Evolutionary conservation across 1,284 basidiomycete genomes (phyloP).

Genomic region (Naganishia albida): DNA sequence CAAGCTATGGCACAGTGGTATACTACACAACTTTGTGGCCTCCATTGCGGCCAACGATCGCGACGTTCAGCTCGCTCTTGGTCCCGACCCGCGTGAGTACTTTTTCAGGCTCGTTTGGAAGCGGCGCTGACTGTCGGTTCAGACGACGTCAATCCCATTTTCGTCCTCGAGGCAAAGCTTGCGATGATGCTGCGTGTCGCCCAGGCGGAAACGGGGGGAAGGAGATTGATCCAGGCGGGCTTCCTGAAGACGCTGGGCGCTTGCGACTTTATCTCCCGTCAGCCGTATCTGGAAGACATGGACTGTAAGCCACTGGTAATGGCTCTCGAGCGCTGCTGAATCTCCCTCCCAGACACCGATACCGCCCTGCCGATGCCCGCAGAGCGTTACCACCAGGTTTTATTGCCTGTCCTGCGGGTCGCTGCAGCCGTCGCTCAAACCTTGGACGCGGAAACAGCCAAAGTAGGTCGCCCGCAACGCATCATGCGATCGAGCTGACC

Average conservation of each 20-base stretch:
- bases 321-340: neutral
- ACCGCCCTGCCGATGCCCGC: slow-evolving; percentile 11
- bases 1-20: slow-evolving; percentile 22
- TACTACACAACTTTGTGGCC: slow-evolving; percentile 31
- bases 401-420: slow-evolving; percentile 27
- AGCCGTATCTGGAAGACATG: slow-evolving; percentile 21
- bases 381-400: slow-evolving; percentile 29
- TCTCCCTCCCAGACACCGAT: neutral
- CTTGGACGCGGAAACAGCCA: slow-evolving; percentile 4
- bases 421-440: slow-evolving; percentile 16
- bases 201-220: slow-evolving; percentile 21
- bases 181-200: slow-evolving; percentile 30
- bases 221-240: slow-evolving; percentile 29
- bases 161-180: slow-evolving; percentile 32
- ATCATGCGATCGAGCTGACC: neutral
- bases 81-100: slow-evolving; percentile 30
- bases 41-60: slow-evolving; percentile 26
- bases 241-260: slow-evolving; percentile 26
- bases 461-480: neutral
- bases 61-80: slow-evolving; percentile 26
- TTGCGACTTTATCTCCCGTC: slow-evolving; percentile 26
- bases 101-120: neutral
- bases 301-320: slow-evolving; percentile 2
- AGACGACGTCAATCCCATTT: slow-evolving; percentile 31
- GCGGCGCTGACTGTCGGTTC: neutral